Percentiles rank a stretch among this genome's conserved stretches.
These are phyloP conservation scores for Petunia secreta DNA, from an alignment of 257 asterid genomes.

Conservation along the genomic window DNA sequence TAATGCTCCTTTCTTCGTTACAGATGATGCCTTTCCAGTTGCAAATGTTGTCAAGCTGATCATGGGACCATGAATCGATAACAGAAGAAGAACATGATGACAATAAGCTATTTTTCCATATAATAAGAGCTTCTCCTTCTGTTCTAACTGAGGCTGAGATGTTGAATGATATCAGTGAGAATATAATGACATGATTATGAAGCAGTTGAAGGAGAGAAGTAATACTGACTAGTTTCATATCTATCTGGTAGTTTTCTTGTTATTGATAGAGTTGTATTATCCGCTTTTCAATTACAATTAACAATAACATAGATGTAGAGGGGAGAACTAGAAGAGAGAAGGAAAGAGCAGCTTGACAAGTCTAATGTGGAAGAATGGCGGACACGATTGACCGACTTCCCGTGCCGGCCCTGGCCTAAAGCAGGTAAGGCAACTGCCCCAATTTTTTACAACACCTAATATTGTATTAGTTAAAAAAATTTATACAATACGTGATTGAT, in stretches of 20 bases:
- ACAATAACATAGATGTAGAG: no score
- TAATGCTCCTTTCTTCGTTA: background rate
- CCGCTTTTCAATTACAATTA: no score
- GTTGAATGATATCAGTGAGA: background rate
- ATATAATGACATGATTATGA: background rate
- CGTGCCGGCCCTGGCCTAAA: no score
- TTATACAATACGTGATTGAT: no score
- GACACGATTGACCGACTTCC: no score
- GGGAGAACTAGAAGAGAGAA: no score
- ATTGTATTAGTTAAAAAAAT: no score
- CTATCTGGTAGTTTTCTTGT: background rate
- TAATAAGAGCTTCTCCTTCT: conserved; percentile 1
- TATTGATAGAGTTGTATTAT: background rate
- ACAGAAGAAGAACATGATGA: background rate
- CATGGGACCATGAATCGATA: background rate
- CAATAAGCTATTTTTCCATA: background rate
- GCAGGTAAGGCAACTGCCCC: no score
- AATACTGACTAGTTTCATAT: background rate
- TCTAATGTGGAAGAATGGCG: no score
- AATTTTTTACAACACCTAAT: no score
- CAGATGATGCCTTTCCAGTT: background rate
- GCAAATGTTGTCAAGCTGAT: background rate
- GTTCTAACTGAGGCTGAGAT: background rate
- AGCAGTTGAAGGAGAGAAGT: background rate
- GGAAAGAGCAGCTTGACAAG: no score